A percentile compares a stretch with the other conserved stretches of the same genome.
phyloP scores from a whole-genome alignment of 805 yeast genomes.

The Saccharomyces paradoxus region DNA sequence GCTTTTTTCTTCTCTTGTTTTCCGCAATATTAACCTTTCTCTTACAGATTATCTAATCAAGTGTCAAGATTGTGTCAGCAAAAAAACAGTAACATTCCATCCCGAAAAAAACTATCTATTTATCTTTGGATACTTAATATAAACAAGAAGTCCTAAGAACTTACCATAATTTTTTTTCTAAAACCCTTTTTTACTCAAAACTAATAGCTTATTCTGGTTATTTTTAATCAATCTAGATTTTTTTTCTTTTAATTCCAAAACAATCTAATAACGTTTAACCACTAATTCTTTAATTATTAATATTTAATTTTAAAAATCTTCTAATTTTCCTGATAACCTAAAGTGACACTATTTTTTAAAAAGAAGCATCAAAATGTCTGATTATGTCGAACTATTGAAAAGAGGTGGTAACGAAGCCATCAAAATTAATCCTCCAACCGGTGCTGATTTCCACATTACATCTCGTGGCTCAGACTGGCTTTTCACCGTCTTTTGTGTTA shows the following conservation, averaged over 20 bases:
- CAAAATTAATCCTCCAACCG: slow-evolving; percentile 35
- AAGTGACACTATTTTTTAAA: not conserved
- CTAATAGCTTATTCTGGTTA: not conserved
- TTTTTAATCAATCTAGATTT: not conserved
- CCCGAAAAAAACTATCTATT: not conserved
- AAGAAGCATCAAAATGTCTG: not conserved
- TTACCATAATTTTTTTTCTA: not conserved
- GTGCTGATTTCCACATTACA: slow-evolving; percentile 43
- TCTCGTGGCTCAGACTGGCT: slow-evolving; percentile 57
- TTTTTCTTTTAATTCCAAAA: not conserved
- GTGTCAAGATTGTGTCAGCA: not conserved
- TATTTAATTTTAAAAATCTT: not conserved
- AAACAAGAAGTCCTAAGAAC: not conserved
- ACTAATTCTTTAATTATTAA: not conserved
- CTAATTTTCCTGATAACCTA: not conserved
- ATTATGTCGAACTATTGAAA: slow-evolving; percentile 6
- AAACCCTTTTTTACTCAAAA: not conserved
- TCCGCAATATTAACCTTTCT: not conserved
- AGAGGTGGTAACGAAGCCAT: slow-evolving; percentile 32
- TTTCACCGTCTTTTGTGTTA: slow-evolving; percentile 47
- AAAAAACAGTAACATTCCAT: not conserved
- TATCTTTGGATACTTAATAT: not conserved
- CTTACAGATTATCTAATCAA: not conserved
- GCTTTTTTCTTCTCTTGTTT: not conserved
- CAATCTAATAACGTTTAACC: not conserved